Conservation (phyloP, 176 grass and related monocot species). For the Otatea glauca region DNA sequence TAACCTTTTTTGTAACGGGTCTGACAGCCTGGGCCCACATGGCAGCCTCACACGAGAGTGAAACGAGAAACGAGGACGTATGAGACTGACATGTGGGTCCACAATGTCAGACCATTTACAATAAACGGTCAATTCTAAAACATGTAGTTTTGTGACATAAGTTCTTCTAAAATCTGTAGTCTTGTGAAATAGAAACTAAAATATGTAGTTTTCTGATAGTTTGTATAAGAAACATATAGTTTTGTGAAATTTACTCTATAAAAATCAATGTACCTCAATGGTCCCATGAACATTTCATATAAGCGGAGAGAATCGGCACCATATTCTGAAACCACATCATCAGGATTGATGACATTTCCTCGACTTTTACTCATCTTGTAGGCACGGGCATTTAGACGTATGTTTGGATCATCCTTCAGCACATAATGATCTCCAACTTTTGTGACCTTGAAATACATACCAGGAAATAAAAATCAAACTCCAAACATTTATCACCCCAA, state of each 20-base stretch:
- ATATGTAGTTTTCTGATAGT: too few species aligned
- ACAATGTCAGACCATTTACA: too few species aligned
- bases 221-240: too few species aligned
- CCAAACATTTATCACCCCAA: slow-evolving; percentile 14
- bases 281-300: slow-evolving; percentile 99
- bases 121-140: too few species aligned
- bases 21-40: too few species aligned
- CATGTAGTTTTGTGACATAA: too few species aligned
- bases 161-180: too few species aligned
- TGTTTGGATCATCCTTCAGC: slow-evolving; percentile 73
- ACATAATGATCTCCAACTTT: slow-evolving; percentile 92
- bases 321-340: slow-evolving; percentile 97
- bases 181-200: too few species aligned
- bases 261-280: slow-evolving; percentile 70
- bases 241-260: neutral
- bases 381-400: slow-evolving; percentile 74
- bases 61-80: too few species aligned
- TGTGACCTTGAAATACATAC: slow-evolving; percentile 60
- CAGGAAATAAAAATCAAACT: slow-evolving; percentile 28
- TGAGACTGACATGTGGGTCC: too few species aligned
- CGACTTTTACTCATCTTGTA: slow-evolving; percentile 99
- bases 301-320: slow-evolving; percentile 96
- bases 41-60: too few species aligned
- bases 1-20: too few species aligned
- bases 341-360: slow-evolving; percentile 98